phyloP scores from a whole-genome alignment of 306 rosid species.

The Boehmeria nivea region DNA sequence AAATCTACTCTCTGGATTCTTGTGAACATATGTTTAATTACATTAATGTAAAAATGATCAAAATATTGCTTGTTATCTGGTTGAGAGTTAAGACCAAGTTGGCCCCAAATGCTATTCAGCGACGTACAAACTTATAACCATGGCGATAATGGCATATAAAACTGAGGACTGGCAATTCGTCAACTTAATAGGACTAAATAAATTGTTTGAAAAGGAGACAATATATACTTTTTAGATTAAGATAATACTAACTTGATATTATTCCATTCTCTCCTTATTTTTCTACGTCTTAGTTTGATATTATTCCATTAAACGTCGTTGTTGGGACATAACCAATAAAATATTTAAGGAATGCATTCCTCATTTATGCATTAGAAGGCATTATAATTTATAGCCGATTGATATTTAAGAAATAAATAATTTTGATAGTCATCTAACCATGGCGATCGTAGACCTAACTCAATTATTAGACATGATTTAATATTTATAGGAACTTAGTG shows the following conservation, averaged over 20 bases:
- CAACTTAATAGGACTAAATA: constrained; percentile 1
- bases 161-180: neutral
- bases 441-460: constrained; percentile 4
- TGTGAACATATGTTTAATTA: neutral
- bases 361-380: neutral
- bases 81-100: neutral
- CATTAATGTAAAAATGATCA: neutral
- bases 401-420: neutral
- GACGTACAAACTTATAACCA: neutral
- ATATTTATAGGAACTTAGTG: neutral
- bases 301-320: constrained; percentile 13
- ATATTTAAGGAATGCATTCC: neutral
- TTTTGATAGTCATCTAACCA: neutral
- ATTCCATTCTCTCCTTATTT: constrained; percentile 5
- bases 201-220: constrained; percentile 16
- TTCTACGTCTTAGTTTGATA: neutral
- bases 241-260: neutral
- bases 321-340: neutral
- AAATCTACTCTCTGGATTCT: no score
- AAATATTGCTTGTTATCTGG: no score
- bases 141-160: neutral
- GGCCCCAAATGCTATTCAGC: no score
- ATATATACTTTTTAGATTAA: constrained; percentile 4
- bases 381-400: neutral
- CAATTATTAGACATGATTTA: neutral